Percentiles rank a stretch among this genome's conserved stretches.
phyloP scores from a whole-genome alignment of 176 grass and related monocot genomes.

The Avena atlantica region DNA sequence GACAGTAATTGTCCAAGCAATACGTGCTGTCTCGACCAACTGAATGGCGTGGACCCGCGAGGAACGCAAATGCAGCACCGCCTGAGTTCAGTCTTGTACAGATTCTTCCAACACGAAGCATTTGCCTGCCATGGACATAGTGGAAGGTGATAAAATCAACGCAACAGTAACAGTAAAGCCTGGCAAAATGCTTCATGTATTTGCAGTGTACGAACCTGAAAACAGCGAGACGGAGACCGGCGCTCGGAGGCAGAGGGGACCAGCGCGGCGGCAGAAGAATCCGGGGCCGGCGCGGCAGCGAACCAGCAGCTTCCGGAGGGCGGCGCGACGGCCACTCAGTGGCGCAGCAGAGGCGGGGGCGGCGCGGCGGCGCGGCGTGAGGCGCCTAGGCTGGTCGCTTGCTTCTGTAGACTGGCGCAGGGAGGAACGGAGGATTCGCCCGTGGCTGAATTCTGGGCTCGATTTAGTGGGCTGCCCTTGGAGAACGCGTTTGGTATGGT shows the following conservation, averaged over 20 bases:
- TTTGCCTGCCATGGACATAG: slow-evolving; percentile 33
- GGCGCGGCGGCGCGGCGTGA: background rate
- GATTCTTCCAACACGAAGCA: slow-evolving; percentile 48
- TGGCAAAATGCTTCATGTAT: too few species aligned
- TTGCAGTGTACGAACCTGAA: too few species aligned
- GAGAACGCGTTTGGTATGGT: too few species aligned
- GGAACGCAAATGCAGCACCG: slow-evolving; percentile 5
- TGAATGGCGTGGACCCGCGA: background rate
- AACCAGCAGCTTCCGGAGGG: background rate
- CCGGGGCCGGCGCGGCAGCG: background rate
- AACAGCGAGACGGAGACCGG: too few species aligned
- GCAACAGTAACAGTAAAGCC: background rate
- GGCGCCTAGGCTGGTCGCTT: background rate
- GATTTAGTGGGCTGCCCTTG: background rate
- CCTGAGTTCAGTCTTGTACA: slow-evolving; percentile 8
- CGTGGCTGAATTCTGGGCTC: background rate
- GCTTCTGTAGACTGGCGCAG: background rate
- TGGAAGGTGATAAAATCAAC: background rate
- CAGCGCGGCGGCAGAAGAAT: background rate
- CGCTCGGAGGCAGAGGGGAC: background rate
- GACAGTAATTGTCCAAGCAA: slow-evolving; percentile 15
- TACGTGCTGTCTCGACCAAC: slow-evolving; percentile 2
- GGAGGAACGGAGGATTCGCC: background rate
- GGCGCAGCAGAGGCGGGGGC: background rate
- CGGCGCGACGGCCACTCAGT: background rate